Conservation (phyloP, 2,329 filamentous ascomycete genomes). For the Geoglossum cookeanum region DNA sequence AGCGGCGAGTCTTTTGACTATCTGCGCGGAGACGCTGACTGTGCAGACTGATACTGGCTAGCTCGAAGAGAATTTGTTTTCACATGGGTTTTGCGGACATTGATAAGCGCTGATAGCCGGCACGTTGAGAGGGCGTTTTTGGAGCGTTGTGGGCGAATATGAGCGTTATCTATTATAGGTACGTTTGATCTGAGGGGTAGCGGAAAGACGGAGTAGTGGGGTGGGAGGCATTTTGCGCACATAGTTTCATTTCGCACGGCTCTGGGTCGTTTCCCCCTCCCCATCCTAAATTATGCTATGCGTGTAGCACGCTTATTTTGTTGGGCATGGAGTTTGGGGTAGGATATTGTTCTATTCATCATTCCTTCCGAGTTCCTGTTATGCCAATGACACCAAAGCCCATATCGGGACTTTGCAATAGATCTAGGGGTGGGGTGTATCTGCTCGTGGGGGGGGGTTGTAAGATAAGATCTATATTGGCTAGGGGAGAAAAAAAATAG, state of each 20-base stretch:
- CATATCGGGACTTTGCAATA: background rate
- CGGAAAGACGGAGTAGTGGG: too few species aligned
- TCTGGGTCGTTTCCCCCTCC: background rate
- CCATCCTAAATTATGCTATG: background rate
- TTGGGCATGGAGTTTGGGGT: background rate
- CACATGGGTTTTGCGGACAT: background rate
- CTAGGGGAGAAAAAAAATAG: background rate
- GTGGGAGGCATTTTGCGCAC: background rate
- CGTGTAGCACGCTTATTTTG: background rate
- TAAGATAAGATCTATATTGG: background rate
- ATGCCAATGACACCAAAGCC: background rate
- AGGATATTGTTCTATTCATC: background rate
- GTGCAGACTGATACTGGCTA: background rate
- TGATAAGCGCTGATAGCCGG: background rate
- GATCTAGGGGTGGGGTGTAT: background rate
- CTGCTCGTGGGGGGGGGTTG: background rate
- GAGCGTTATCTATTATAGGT: too few species aligned
- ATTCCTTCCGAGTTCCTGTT: background rate
- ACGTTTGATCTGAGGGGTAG: too few species aligned
- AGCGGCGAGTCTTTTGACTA: slow-evolving; percentile 51
- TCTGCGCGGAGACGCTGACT: background rate
- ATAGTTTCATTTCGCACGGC: background rate
- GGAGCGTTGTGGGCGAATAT: background rate
- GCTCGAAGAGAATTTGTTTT: background rate
- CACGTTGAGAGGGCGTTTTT: background rate